Percentiles rank a stretch among this genome's conserved stretches.
Conservation (phyloP, 352 stramenopile genomes). For the Phytophthora pisi region DNA sequence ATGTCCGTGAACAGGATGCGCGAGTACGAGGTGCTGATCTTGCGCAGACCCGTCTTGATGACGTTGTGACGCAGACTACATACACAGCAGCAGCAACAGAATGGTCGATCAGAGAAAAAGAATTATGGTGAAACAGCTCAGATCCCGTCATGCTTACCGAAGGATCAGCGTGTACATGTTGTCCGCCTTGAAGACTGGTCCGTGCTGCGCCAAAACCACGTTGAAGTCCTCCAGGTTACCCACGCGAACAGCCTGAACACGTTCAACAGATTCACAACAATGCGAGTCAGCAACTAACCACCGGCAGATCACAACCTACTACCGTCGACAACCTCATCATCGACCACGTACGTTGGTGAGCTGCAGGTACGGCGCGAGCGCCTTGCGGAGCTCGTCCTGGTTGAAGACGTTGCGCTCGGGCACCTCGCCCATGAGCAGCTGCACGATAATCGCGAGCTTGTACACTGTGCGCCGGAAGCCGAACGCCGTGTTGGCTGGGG, state of each 20-base stretch:
- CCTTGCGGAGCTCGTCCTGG: constrained; percentile 85
- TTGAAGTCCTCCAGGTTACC: constrained; percentile 97
- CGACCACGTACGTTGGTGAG: constrained; percentile 89
- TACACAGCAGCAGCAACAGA: constrained; percentile 5
- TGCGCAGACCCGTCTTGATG: constrained; percentile 98
- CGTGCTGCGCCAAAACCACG: constrained; percentile 87
- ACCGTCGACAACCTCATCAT: too few species aligned
- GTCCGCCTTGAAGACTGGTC: constrained; percentile 91
- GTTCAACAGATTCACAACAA: constrained; percentile 12
- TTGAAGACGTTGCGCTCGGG: constrained; percentile 96
- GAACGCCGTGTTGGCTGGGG: constrained; percentile 94
- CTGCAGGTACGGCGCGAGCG: constrained; percentile 94
- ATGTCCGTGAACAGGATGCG: constrained; percentile 93
- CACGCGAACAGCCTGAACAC: constrained; percentile 91
- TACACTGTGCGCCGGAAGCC: constrained; percentile 97
- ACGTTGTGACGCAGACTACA: constrained; percentile 96
- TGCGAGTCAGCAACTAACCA: constrained; percentile 5
- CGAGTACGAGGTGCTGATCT: constrained; percentile 97
- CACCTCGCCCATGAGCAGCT: constrained; percentile 98
- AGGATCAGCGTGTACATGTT: constrained; percentile 97
- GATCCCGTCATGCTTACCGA: constrained; percentile 51
- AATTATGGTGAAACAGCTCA: background rate
- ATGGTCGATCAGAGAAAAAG: background rate
- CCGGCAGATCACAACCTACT: too few species aligned
- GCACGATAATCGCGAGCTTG: constrained; percentile 96